These are phyloP conservation scores for Penicillium capsulatum DNA, from an alignment of 2,329 filamentous ascomycete species.

Conservation along the genomic window DNA sequence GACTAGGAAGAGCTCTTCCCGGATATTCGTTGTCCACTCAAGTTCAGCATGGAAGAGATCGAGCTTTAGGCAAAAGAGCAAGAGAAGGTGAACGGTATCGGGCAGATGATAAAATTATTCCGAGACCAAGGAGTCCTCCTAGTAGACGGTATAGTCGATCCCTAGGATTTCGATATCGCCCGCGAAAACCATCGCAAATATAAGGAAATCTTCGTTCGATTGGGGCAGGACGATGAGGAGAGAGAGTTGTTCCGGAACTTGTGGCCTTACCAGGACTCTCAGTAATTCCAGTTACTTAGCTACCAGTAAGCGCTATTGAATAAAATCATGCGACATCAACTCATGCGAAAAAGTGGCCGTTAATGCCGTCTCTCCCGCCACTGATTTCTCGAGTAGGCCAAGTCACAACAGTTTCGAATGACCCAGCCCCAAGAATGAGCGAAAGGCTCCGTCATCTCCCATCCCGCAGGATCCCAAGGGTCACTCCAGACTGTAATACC, in stretches of 20 bases:
- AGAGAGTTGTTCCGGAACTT: conserved; percentile 22
- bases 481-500: conserved; percentile 28
- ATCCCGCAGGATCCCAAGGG: conserved; percentile 28
- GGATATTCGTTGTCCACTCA: conserved; percentile 20
- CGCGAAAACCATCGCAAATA: conserved; percentile 17
- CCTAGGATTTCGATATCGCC: conserved; percentile 25
- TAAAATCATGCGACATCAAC: too few relatives aligned
- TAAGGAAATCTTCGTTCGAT: conserved; percentile 22
- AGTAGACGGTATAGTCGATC: conserved; percentile 32
- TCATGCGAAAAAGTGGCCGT: conserved; percentile 12
- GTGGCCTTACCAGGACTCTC: conserved; percentile 26
- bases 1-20: conserved; percentile 23
- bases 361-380: conserved; percentile 28
- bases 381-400: conserved; percentile 26
- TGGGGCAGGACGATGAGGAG: conserved; percentile 23
- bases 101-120: conserved; percentile 28
- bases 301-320: too few relatives aligned
- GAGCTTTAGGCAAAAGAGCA: conserved; percentile 27
- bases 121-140: conserved; percentile 27
- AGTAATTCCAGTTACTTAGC: too few relatives aligned
- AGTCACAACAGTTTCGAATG: conserved; percentile 22
- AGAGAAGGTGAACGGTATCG: conserved; percentile 31
- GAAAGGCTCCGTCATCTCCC: conserved; percentile 27
- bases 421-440: conserved; percentile 28
- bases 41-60: conserved; percentile 21